These are phyloP conservation scores for Epichloe sp. DNA, from an alignment of 2,329 filamentous ascomycete genomes.

Conservation along the genomic window DNA sequence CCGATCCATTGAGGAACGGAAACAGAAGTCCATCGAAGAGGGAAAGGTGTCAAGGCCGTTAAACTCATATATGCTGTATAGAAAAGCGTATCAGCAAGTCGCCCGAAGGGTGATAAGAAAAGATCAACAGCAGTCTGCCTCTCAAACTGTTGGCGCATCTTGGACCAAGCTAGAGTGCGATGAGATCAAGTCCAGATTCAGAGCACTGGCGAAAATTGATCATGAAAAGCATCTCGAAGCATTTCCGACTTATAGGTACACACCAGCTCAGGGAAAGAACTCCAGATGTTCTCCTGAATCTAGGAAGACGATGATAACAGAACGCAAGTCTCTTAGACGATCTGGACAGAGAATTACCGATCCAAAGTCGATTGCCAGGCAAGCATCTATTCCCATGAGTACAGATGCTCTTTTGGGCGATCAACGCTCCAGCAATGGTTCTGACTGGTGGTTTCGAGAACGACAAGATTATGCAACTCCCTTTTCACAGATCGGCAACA, in stretches of 20 bases:
- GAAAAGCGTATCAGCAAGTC: slow-evolving; percentile 79
- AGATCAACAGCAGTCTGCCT: slow-evolving; percentile 91
- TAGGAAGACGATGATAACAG: slow-evolving; percentile 1
- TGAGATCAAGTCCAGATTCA: slow-evolving; percentile 63
- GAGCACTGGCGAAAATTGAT: slow-evolving; percentile 66
- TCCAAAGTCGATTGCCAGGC: background rate
- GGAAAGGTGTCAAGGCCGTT: slow-evolving; percentile 63
- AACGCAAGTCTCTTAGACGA: slow-evolving; percentile 32
- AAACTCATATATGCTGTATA: slow-evolving; percentile 98
- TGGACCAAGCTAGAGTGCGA: slow-evolving; percentile 66
- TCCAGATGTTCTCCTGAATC: slow-evolving; percentile 8
- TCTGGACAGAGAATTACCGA: background rate
- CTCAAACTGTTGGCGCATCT: slow-evolving; percentile 70
- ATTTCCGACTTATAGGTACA: slow-evolving; percentile 89
- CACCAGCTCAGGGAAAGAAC: slow-evolving; percentile 55
- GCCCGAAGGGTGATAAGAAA: slow-evolving; percentile 67
- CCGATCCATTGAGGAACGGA: slow-evolving; percentile 4
- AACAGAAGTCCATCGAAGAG: slow-evolving; percentile 2
- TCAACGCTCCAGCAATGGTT: background rate
- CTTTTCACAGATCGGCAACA: background rate
- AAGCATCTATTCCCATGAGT: background rate
- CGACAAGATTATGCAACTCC: background rate
- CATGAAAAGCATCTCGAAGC: slow-evolving; percentile 72
- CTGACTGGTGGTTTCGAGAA: slow-evolving; percentile 1
- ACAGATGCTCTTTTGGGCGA: background rate